Evolutionary conservation across 2,329 filamentous ascomycete genomes (phyloP).

Genomic region (Alternaria sp.): DNA sequence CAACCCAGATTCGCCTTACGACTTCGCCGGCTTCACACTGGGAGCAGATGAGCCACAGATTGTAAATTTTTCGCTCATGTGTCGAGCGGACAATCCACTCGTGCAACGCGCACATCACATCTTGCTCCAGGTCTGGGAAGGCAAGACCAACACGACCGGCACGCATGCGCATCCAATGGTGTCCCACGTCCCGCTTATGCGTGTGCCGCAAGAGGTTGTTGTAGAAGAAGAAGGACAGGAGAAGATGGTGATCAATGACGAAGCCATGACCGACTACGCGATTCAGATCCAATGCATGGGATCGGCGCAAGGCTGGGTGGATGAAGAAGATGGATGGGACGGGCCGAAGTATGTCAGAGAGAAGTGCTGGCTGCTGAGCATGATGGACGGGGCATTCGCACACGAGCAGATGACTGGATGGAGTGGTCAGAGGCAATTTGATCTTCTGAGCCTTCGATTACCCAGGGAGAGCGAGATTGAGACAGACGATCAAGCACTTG

Average conservation of each 20-base stretch:
- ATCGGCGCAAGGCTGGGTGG: slow-evolving; percentile 60
- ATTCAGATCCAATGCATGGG: slow-evolving; percentile 62
- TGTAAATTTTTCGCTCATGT: slow-evolving; percentile 31
- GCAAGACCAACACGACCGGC: slow-evolving; percentile 46
- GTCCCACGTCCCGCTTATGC: slow-evolving; percentile 56
- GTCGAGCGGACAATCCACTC: slow-evolving; percentile 52
- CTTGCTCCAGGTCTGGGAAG: slow-evolving; percentile 60
- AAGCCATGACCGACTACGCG: slow-evolving; percentile 62
- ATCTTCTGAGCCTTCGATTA: slow-evolving; percentile 56
- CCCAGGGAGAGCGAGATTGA: slow-evolving; percentile 51
- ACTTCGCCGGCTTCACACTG: slow-evolving; percentile 35
- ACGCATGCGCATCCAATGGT: slow-evolving; percentile 60
- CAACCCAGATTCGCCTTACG: slow-evolving; percentile 55
- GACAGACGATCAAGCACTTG: slow-evolving; percentile 55
- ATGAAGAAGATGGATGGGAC: slow-evolving; percentile 60
- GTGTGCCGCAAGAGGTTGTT: slow-evolving; percentile 39
- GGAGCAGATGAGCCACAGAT: slow-evolving; percentile 25
- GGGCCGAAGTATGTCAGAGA: slow-evolving; percentile 59
- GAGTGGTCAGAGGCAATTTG: slow-evolving; percentile 58
- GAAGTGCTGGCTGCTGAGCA: slow-evolving; percentile 29
- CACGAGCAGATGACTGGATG: slow-evolving; percentile 59
- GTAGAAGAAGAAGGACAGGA: slow-evolving; percentile 42
- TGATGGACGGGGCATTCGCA: slow-evolving; percentile 25
- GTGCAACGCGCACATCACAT: slow-evolving; percentile 58
- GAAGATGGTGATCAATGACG: slow-evolving; percentile 47